Conservation (phyloP, 148 eudicot genomes). For the Hydrangea macrophylla region DNA sequence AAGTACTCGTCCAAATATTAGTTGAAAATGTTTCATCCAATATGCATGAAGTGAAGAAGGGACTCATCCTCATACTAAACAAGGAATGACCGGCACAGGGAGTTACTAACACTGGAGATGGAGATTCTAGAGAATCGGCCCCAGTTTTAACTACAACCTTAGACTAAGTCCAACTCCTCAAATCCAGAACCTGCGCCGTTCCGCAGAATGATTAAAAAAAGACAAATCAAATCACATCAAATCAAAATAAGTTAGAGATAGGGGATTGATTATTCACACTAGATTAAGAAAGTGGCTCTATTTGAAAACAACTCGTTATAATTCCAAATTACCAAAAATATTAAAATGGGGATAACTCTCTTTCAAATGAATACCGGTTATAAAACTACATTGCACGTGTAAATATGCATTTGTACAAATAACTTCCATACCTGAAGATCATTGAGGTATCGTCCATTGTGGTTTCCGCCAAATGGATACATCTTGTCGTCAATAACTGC, state of each 20-base stretch:
- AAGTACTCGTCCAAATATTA: not conserved
- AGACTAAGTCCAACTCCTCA: slow-evolving; percentile 95
- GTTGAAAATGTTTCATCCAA: not conserved
- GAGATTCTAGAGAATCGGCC: slow-evolving; percentile 39
- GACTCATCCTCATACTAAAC: slow-evolving; percentile 52
- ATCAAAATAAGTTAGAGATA: not conserved
- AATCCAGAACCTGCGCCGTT: slow-evolving; percentile 66
- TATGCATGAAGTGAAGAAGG: slow-evolving; percentile 8
- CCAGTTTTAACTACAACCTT: slow-evolving; percentile 68
- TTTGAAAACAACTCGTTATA: not conserved
- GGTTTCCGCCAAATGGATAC: slow-evolving; percentile 93
- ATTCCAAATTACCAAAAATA: not conserved
- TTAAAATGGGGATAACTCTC: not conserved
- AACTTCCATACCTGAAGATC: slow-evolving; percentile 81
- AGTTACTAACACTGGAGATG: slow-evolving; percentile 42
- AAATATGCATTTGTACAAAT: not conserved
- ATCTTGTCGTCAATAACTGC: slow-evolving; percentile 87
- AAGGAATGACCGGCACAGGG: slow-evolving; percentile 91
- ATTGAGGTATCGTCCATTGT: slow-evolving; percentile 96
- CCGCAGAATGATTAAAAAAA: slow-evolving; percentile 15
- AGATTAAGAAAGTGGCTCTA: not conserved
- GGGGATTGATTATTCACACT: not conserved
- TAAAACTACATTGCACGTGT: not conserved
- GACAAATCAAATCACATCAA: too few relatives aligned
- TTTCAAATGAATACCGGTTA: not conserved